Evolutionary conservation across 148 eudicot genomes (phyloP), one percentile per base, ranked within the genome.

Genomic region (Heliamphora exappendiculata): DNA sequence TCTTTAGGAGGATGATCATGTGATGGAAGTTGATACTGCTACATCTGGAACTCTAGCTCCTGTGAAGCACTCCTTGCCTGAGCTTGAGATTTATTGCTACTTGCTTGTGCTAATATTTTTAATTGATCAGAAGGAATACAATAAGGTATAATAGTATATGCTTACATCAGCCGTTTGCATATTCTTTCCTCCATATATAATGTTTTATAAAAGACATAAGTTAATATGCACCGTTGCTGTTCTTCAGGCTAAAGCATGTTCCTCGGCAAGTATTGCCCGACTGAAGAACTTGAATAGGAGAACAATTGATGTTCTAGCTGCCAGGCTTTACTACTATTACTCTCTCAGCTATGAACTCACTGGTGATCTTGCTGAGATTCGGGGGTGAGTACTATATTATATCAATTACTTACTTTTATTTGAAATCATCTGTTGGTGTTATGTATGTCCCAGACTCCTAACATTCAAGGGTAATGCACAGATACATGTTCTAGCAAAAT

Each of bases 1-100:
- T 64, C 78, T 80, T 0, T 75, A 91, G 96, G 97, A 81, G 72
- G 88, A 86, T 79, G 94, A 91, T 22, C 88, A 87, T 70, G 93
- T 88, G 73, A 93, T 93, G 97, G 97, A 93, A 80, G 90, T 93
- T 70, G 98, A 93, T 63, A 88, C 88, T 55, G 91, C 92, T 67
- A 83, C 90, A 75, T 91, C 97, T 65, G 84, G 84, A 49, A 78
- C 85, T 53, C 89, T 85, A 82, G 79, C 82, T 60, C 88, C 92
- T 39, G 85, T 81, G 20, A 93, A 93, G 82, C 91, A 91, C 75
- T 79, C 83, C 26, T 76, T 88, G 44, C 94, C 97, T 4, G 98
- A 93, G 88, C 77, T 93, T 77, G 98, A 93, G 84, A 88, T 93
- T 45, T 91, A 85, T 75, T 87, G 96, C 84, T 88, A 90, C 86